These are phyloP conservation scores for Cyclostephanos tholiformis DNA, from an alignment of 108 stramenopile species.

Conservation along the genomic window DNA sequence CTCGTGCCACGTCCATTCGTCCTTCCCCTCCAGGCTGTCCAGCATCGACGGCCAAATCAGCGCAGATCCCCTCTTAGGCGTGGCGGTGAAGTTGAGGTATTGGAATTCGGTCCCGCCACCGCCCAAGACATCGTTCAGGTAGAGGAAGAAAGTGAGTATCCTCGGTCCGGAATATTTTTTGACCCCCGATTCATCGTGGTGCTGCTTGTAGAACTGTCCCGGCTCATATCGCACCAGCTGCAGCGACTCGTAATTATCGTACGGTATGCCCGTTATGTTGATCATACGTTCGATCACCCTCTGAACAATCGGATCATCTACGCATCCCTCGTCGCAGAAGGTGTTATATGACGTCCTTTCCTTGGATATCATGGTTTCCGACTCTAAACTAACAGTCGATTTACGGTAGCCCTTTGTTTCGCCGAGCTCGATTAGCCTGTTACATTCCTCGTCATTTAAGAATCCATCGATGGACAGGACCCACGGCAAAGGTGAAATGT, in stretches of 20 bases:
- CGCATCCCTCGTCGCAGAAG: slow-evolving; percentile 37
- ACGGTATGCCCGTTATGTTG: slow-evolving; percentile 47
- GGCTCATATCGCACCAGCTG: slow-evolving; percentile 61
- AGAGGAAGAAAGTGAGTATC: slow-evolving; percentile 68
- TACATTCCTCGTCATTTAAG: slow-evolving; percentile 69
- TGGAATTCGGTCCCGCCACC: slow-evolving; percentile 70
- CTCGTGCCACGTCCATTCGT: slow-evolving; percentile 62
- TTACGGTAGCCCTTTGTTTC: slow-evolving; percentile 63
- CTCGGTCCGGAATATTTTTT: slow-evolving; percentile 42
- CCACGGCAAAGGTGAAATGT: too few species aligned
- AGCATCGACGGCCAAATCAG: slow-evolving; percentile 65
- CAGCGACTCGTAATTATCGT: slow-evolving; percentile 57
- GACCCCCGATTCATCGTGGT: slow-evolving; percentile 40
- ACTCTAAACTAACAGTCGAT: slow-evolving; percentile 35
- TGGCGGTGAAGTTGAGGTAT: slow-evolving; percentile 32
- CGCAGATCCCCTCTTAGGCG: slow-evolving; percentile 53
- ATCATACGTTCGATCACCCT: slow-evolving; percentile 54
- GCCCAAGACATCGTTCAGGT: slow-evolving; percentile 53
- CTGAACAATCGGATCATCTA: slow-evolving; percentile 35
- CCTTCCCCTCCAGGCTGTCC: slow-evolving; percentile 33
- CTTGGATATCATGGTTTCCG: slow-evolving; percentile 15
- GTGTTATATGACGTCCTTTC: slow-evolving; percentile 37
- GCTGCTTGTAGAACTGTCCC: slow-evolving; percentile 56
- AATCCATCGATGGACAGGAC: too few species aligned
- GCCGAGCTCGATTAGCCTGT: slow-evolving; percentile 72